Base-by-base conservation (phyloP, 805 yeast genomes). In the Osmozyma mogii region DNA sequence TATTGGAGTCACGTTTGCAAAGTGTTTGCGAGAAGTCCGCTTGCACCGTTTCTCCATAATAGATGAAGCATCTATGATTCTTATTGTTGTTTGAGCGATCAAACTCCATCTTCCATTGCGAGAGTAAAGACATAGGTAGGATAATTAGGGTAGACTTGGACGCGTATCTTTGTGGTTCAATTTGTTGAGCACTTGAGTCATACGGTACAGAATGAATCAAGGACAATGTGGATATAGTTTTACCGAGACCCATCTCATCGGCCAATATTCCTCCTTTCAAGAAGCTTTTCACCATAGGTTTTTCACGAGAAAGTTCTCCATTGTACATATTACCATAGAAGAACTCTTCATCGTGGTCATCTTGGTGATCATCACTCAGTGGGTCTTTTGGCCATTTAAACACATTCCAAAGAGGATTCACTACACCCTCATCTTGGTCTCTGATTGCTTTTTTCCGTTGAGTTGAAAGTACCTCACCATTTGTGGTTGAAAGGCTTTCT, bases 241-340 rank as follows among this genome's bases (percentile, higher is more conserved):
- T 88, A 24, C 97, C 97, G 6, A 88, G 63, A 0, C 97, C 97
- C 97, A 88, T 88, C 52, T 88, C 97, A 58, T 88, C 97, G 0
- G 96, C 95, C 10, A 88, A 58, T 13, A 88, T 82, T 2, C 97
- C 97, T 21, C 97, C 96, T 28, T 66, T 64, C 28, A 78, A 68
- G 12, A 69, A 46, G 2, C 78, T 64, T 34, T 67, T 72, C 23
- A 85, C 59, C 9, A 75, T 43, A 1, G 96, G 96, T 37, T 70
- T 74, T 14, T 70, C 68, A 10, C 72, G 42, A 1, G 89, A 74
- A 32, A 89, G 70, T 32, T 82, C 87, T 4, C 96, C 96, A 32
- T 81, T 74, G 47, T 78, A 81, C 34, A 83, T 52, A 45, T 85
- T 87, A 10, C 80, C 87, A 51, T 79, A 88, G 44, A 88, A 87